phyloP scores from a whole-genome alignment of 169 alveolate genomes.

The Plasmodium cynomolgi region DNA sequence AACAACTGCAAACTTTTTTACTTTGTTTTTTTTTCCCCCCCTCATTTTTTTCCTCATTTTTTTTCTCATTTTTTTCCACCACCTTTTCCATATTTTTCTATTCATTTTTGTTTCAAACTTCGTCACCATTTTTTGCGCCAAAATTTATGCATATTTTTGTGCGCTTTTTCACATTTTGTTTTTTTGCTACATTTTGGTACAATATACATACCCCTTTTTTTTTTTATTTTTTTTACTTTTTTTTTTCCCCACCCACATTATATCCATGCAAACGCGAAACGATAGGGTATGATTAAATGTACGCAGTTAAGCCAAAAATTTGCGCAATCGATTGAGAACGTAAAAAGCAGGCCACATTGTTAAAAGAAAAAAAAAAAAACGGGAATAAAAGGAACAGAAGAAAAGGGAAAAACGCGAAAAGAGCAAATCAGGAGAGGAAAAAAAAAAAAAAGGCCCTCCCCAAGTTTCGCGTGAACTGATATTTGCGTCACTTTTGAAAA shows the following conservation, averaged over 20 bases:
- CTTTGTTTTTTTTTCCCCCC: not conserved
- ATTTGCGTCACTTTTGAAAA: not conserved
- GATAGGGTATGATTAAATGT: not conserved
- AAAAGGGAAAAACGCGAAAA: not conserved
- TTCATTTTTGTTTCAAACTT: constrained; percentile 1
- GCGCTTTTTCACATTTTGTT: not conserved
- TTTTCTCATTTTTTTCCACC: not conserved
- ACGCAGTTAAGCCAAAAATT: not conserved
- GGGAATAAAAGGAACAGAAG: not conserved
- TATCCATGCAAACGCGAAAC: not conserved
- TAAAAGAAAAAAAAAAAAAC: not conserved
- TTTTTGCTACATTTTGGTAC: not conserved
- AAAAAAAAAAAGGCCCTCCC: not conserved
- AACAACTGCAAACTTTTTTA: not conserved
- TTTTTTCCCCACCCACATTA: not conserved
- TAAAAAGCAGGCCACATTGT: not conserved
- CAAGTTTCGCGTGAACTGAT: not conserved
- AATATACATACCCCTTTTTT: not conserved
- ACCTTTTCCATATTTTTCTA: not conserved
- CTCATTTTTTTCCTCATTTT: not conserved
- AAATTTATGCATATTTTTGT: not conserved
- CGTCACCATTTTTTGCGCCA: not conserved
- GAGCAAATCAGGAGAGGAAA: not conserved
- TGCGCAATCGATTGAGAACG: not conserved
- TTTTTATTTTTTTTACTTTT: not conserved